Base-by-base conservation (phyloP, 371 early-diverging fungal species). In the Synchytrium microbalum region DNA sequence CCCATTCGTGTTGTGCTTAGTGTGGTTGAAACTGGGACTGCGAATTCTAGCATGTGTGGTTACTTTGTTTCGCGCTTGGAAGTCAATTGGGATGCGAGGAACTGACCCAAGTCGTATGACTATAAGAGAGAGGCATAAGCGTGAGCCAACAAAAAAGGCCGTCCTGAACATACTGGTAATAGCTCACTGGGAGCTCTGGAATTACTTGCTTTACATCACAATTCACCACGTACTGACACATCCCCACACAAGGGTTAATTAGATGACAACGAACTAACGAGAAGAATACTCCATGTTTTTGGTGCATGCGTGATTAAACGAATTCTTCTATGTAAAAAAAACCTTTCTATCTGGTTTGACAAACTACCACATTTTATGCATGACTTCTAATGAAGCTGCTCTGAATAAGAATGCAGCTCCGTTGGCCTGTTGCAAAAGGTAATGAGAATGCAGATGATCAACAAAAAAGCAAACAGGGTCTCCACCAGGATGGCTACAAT, bases 11-110 rank as follows among this genome's bases (percentile, higher is more conserved):
- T 86, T 92, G 92, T 93, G 68, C 96, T 78, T 64, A 92, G 75
- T 24, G 97, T 95, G 31, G 96, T 92, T 24, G 96, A 95, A 29
- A 92, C 97, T 32, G 97, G 96, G 75, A 92, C 83, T 30, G 88
- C 85, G 54, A 84, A 87, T 71, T 96, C 93, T 64, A 77, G 78
- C 69, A 91, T 77, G 64, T 81, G 78, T 53, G 95, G 80, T 1
- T 75, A 77, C 32, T 71, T 80, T n/a, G 72, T 68, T 54, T 75
- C 64, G 55, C 87, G 79, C 65, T 84, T 69, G 23, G 86, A 82
- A 52, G 85, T 86, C 51, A 75, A 67, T 30, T 67, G 70, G 63
- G 77, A 81, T 13, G 84, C 85, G 46, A 91, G 75, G 65, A 84
- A 84, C 66, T 86, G 83, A 54, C 89, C 87, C 16, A 86, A 72